Evolutionary conservation across 805 yeast genomes (phyloP).

Genomic region (Deakozyma indianensis): DNA sequence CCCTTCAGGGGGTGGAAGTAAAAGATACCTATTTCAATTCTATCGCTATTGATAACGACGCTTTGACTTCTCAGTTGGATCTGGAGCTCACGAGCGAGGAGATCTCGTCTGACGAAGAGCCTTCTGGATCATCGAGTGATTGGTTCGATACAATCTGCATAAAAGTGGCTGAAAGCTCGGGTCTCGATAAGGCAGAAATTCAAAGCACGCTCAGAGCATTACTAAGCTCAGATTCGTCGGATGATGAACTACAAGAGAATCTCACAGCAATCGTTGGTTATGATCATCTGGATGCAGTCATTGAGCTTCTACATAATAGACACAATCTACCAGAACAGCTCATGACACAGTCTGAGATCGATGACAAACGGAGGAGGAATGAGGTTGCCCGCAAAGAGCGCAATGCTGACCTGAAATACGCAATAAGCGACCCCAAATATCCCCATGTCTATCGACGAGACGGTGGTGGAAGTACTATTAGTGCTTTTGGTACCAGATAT

Average conservation of each 20-base stretch:
- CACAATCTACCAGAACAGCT: constrained; percentile 11
- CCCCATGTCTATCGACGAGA: constrained; percentile 78
- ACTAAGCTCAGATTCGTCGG: constrained; percentile 26
- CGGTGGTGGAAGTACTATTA: constrained; percentile 54
- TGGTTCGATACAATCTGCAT: background rate
- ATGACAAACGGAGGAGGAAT: constrained; percentile 8
- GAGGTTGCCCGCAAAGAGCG: constrained; percentile 7
- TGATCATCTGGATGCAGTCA: constrained; percentile 70
- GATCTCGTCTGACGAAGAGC: background rate
- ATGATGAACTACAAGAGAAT: constrained; percentile 52
- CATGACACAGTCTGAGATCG: constrained; percentile 8
- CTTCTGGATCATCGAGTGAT: background rate
- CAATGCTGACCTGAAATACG: constrained; percentile 12
- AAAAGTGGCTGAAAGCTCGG: background rate
- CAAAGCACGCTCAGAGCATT: constrained; percentile 1
- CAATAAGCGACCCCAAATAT: constrained; percentile 35
- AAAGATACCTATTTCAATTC: background rate
- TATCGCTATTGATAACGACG: background rate
- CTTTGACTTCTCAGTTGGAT: background rate
- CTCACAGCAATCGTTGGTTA: constrained; percentile 74
- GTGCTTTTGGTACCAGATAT: constrained; percentile 69
- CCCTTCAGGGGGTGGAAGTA: background rate
- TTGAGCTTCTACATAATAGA: constrained; percentile 37
- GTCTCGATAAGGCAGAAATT: background rate
- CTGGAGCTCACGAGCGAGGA: background rate